phyloP scores from a whole-genome alignment of 164 flowering plant species.

The Dillenia turbinata region DNA sequence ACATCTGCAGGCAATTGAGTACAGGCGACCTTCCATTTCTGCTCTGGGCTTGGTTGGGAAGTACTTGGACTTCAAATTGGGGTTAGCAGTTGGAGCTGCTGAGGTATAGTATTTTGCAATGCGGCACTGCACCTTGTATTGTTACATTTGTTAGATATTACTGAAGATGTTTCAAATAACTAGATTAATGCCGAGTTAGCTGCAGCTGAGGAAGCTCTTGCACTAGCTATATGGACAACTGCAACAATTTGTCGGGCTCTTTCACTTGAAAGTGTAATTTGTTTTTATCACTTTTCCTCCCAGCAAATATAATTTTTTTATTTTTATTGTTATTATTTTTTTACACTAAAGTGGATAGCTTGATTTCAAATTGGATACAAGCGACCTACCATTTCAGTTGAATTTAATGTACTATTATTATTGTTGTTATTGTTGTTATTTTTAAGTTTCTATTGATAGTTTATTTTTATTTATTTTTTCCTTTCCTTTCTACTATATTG shows the following conservation, averaged over 20 bases:
- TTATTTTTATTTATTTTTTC: too few relatives aligned
- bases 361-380: too few relatives aligned
- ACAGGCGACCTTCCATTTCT: constrained; percentile 49
- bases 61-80: constrained; percentile 17
- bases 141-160: not conserved
- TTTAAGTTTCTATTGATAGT: too few relatives aligned
- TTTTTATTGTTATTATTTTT: too few relatives aligned
- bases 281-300: not conserved
- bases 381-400: too few relatives aligned
- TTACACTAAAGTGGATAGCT: too few relatives aligned
- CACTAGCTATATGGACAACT: constrained; percentile 83
- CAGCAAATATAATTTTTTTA: too few relatives aligned
- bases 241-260: constrained; percentile 87
- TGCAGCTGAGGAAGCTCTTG: constrained; percentile 82
- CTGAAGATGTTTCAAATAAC: constrained; percentile 10
- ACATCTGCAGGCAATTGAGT: constrained; percentile 79
- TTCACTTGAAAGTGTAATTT: constrained; percentile 82
- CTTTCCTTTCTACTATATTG: too few relatives aligned
- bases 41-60: constrained; percentile 41
- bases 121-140: not conserved
- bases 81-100: constrained; percentile 31
- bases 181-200: constrained; percentile 67
- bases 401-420: too few relatives aligned
- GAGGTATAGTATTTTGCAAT: constrained; percentile 37
- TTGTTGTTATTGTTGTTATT: too few relatives aligned